Evolutionary conservation across 2,329 filamentous ascomycete species (phyloP), one percentile per base, ranked within the genome.

Genomic region (Colletotrichum horii): DNA sequence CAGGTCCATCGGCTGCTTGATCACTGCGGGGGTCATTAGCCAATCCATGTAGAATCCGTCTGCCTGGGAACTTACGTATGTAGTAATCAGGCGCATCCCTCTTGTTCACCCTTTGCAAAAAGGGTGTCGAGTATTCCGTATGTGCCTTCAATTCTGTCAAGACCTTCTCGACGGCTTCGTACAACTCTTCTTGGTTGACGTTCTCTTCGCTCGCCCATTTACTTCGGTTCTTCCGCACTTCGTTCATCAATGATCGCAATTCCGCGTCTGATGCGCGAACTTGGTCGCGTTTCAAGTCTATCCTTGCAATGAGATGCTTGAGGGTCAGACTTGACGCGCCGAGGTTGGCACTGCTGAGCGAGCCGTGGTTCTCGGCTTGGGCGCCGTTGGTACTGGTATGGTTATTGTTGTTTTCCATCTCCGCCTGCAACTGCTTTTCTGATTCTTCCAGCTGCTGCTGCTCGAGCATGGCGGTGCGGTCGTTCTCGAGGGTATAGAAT

Each of bases 191-290:
- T 85, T 99, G 97, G 75, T 97, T 96, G 77, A 99, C 94, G 79
- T 97, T 97, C 80, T 99, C 97, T 84, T 98, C 97, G 83, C 94
- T 98, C 5, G 97, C 96, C 97, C 97, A 99, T 86, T 99, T 99
- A 85, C 96, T 98, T 80, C 97, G 91, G 80, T 98, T 98, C 85
- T 98, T 99, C 78, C 97, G 92, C 22, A 99, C 97, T 84, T 99
- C 97, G 80, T 97, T 98, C 91, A 99, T 98, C 74, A 99, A 87
- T 66, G 94, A 95, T 75, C 97, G 93, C 75, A 99, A 88, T 82
- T 99, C 96, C 28, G 96, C 94, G 86, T 99, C 97, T 2, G 96
- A 98, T 22, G 97, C 96, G 83, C 93, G 92, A 68, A 99, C 96
- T 86, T 95, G 92, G 78, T 95, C 93, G 81, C 97, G 93, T 86